A percentile compares a stretch with the other conserved stretches of the same genome.
These are phyloP conservation scores for Sporisorium exsertum DNA, from an alignment of 1,284 basidiomycete species.

Conservation along the genomic window DNA sequence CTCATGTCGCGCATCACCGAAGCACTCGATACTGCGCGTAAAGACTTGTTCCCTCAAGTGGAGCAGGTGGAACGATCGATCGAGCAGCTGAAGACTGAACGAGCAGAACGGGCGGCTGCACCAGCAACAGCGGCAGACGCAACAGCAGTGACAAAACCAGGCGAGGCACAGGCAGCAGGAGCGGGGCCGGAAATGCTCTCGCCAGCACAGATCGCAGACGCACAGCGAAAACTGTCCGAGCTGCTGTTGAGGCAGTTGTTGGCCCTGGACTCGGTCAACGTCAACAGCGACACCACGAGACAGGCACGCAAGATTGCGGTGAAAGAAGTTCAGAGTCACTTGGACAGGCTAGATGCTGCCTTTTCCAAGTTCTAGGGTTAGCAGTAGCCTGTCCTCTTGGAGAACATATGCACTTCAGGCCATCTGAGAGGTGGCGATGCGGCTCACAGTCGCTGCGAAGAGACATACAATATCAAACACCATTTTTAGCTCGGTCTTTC, in stretches of 20 bases:
- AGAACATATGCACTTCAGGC: not conserved
- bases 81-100: not conserved
- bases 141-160: not conserved
- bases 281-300: slow-evolving; percentile 59
- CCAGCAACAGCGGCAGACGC: not conserved
- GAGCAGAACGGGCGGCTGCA: not conserved
- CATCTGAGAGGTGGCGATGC: not conserved
- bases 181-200: not conserved
- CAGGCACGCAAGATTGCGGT: slow-evolving; percentile 62
- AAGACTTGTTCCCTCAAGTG: slow-evolving; percentile 60
- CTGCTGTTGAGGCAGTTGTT: slow-evolving; percentile 62
- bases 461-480: not conserved
- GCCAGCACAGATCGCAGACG: slow-evolving; percentile 28
- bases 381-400: not conserved
- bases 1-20: slow-evolving; percentile 56
- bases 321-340: slow-evolving; percentile 61
- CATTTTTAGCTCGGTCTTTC: not conserved
- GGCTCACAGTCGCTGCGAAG: not conserved
- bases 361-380: slow-evolving; percentile 48
- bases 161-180: not conserved
- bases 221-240: slow-evolving; percentile 62
- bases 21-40: slow-evolving; percentile 35
- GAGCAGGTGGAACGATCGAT: slow-evolving; percentile 52
- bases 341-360: slow-evolving; percentile 65
- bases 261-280: slow-evolving; percentile 58